Percentiles rank a stretch among this genome's conserved stretches.
Conservation (phyloP, 192 early-diverging fungal genomes). For the Backusella luteola region DNA sequence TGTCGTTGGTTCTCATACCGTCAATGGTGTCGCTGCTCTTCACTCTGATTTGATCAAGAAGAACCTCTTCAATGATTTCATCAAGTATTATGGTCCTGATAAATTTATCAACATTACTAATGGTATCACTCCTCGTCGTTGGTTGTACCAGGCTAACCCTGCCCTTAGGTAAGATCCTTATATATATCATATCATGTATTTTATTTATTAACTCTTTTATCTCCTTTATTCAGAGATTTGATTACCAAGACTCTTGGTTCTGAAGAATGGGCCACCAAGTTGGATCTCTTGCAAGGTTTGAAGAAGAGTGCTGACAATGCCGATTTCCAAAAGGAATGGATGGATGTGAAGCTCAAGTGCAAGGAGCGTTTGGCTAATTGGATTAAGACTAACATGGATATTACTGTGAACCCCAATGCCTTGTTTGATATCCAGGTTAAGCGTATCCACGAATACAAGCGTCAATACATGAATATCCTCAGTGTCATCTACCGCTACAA, state of each 20-base stretch:
- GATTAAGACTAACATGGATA: constrained; percentile 67
- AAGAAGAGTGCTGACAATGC: constrained; percentile 61
- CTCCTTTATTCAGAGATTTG: constrained; percentile 43
- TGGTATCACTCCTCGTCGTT: constrained; percentile 95
- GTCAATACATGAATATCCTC: constrained; percentile 99
- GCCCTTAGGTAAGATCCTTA: constrained; percentile 44
- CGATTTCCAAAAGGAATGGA: constrained; percentile 83
- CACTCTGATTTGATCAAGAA: constrained; percentile 83
- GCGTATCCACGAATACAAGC: constrained; percentile 99
- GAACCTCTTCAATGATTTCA: constrained; percentile 89
- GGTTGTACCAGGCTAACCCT: constrained; percentile 97
- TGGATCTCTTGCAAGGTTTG: constrained; percentile 65
- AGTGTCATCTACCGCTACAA: constrained; percentile 94
- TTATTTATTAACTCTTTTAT: background rate
- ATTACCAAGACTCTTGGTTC: constrained; percentile 80
- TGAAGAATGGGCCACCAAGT: constrained; percentile 75
- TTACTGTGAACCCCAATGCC: constrained; percentile 81
- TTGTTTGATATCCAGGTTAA: constrained; percentile 98
- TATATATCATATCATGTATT: background rate
- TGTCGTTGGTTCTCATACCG: constrained; percentile 88
- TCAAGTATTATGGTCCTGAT: constrained; percentile 77
- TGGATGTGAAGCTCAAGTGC: constrained; percentile 86
- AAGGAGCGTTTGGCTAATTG: constrained; percentile 88
- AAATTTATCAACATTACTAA: constrained; percentile 98
- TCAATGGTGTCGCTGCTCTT: constrained; percentile 94